Evolutionary conservation across 1,284 basidiomycete species (phyloP).

Genomic region (Irpex rosettiformis): DNA sequence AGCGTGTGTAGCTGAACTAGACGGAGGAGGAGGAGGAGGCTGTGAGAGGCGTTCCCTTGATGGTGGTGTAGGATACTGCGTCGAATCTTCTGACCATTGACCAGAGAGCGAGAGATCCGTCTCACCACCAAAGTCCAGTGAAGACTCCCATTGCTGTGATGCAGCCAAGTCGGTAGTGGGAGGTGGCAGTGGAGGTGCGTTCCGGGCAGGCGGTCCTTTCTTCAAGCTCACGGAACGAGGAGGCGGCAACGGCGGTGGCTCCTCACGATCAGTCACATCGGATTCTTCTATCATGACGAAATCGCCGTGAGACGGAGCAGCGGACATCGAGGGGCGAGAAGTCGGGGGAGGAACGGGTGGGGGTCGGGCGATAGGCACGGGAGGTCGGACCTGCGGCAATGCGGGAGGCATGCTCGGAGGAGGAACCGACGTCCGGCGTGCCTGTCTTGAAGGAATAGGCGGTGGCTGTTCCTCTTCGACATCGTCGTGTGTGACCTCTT

Average conservation of each 20-base stretch:
- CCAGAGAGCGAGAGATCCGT: constrained; percentile 37
- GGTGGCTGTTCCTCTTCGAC: constrained; percentile 45
- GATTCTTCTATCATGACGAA: constrained; percentile 27
- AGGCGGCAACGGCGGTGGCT: constrained; percentile 30
- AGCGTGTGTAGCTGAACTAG: background rate
- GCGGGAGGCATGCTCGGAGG: constrained; percentile 8
- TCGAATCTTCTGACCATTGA: constrained; percentile 47
- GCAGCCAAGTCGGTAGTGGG: constrained; percentile 26
- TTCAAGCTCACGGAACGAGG: constrained; percentile 32
- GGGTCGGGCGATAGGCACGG: constrained; percentile 18
- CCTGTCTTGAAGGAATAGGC: constrained; percentile 32
- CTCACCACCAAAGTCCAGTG: constrained; percentile 34
- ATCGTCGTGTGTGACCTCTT: constrained; percentile 58
- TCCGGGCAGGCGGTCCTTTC: constrained; percentile 32
- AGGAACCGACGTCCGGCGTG: constrained; percentile 18
- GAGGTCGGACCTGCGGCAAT: constrained; percentile 30
- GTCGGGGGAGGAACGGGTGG: constrained; percentile 9
- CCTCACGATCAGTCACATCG: constrained; percentile 10
- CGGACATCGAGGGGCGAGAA: constrained; percentile 13
- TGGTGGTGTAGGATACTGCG: constrained; percentile 29
- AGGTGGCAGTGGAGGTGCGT: constrained; percentile 42
- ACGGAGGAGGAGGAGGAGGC: constrained; percentile 3
- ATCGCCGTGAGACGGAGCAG: constrained; percentile 17
- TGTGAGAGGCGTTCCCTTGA: constrained; percentile 10
- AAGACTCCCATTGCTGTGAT: constrained; percentile 26